Evolutionary conservation across 306 rosid species (phyloP).

Genomic region (Glycyrrhiza uralensis): DNA sequence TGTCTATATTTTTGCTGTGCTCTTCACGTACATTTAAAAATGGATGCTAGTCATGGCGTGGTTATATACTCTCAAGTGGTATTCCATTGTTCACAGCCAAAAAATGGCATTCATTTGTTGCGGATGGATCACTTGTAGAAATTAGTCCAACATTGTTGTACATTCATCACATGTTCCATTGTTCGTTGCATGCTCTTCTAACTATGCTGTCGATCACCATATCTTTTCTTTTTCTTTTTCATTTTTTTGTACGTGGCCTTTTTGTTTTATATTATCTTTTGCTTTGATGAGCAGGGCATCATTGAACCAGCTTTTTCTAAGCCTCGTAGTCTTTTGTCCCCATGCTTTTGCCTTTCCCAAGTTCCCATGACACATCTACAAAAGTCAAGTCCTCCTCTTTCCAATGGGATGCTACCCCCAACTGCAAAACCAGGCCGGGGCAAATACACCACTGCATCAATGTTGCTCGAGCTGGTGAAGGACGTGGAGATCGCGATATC

Average conservation of each 20-base stretch:
- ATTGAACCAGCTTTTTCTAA: conserved; percentile 73
- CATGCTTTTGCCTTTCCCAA: conserved; percentile 95
- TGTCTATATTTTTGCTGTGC: background rate
- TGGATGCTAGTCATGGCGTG: background rate
- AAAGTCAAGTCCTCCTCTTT: conserved; percentile 60
- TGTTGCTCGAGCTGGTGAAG: conserved; percentile 65
- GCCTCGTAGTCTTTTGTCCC: conserved; percentile 65
- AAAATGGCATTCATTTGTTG: background rate
- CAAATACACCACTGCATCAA: conserved; percentile 66
- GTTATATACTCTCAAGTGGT: too few relatives aligned
- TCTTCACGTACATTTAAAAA: background rate
- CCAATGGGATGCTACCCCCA: conserved; percentile 86
- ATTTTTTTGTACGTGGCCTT: background rate
- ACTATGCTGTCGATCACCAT: background rate
- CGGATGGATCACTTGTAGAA: background rate
- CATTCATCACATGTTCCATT: background rate
- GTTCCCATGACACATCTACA: conserved; percentile 57
- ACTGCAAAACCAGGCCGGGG: conserved; percentile 74
- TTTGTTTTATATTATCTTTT: background rate
- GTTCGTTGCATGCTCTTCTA: background rate
- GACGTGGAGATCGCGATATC: conserved; percentile 85
- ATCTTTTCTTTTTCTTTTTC: background rate
- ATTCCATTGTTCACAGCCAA: background rate
- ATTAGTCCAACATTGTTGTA: background rate
- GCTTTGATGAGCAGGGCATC: conserved; percentile 58